Base-by-base conservation (phyloP, 73 alveolate species). In the Uronychia binucleata region DNA sequence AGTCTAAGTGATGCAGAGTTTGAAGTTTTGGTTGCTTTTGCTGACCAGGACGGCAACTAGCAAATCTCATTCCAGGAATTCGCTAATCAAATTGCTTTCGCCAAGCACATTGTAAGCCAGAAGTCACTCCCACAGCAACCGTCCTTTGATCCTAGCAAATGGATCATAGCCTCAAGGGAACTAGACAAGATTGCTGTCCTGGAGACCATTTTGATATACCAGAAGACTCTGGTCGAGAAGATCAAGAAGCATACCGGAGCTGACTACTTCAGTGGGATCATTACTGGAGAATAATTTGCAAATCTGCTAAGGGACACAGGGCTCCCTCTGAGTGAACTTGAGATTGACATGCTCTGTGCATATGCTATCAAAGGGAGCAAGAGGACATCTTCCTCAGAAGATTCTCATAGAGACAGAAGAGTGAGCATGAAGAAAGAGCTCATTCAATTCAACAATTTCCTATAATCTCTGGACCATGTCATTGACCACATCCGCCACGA, bases 331-430 rank as follows among this genome's bases (percentile, higher is more conserved):
- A 74, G 85, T 28, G 91, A 85, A 31, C 77, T 31, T 34, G 91
- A 85, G 29, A 77, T 85, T 1, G 91, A 85, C 59, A 27, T 77
- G 33, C 81, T 85, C 31, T 34, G 81, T 25, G 27, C 77, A 1
- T 85, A 77, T 77, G 91, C 91, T 1, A 77, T 85, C 35, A 85
- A 58, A 58, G 91, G 91, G 0, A 77, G 86, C 80, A 85, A 58
- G 57, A 77, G 91, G 34, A 26, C 1, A 74, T 67, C 13, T 5
- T 25, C 67, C 13, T 25, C 82, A 1, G 82, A 59, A 1, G 78
- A 26, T 19, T 26, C 57, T 77, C 30, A 35, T 74, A n/a, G 83
- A 8, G 34, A 30, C 58, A 25, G 11, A 77, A 1, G 28, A 46
- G n/a, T 85, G 30, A 58, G 57, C 57, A 59, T 58, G 26, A 85